Evolutionary conservation across 805 yeast genomes (phyloP), one percentile per base, ranked within the genome.

Genomic region (Debaryomyces castellii): DNA sequence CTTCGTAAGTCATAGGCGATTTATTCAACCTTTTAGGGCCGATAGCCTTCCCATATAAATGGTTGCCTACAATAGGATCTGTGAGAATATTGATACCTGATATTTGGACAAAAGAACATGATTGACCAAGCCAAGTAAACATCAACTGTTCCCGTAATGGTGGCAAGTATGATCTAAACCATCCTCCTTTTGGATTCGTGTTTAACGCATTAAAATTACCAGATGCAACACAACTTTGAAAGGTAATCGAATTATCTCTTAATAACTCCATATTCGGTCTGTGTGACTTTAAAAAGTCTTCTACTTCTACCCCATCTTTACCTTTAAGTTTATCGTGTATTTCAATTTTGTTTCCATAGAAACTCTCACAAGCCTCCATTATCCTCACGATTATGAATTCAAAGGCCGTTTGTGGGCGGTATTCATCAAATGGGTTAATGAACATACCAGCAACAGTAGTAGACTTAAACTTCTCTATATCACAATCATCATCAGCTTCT

Each of bases 41-140:
- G 16, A 88, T 49, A 34, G 80, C 73, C n/a, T n/a, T n/a, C 46
- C 76, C 74, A 27, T 92, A 76, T 27, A 92, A 69, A 52, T 78
- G 82, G 49, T 85, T 78, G 41, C 76, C 69, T 55, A 92, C 85
- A 25, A 90, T 67, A 0, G 98, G 98, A 62, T 92, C 98, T 2
- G 97, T 87, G 32, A 92, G 63, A 47, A 92, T 74, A 48, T 83
- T 86, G n/a, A 88, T 65, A 1, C 85, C 84, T 4, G 85, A 76
- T 2, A 89, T 63, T 56, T 87, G 89, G 3, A 90, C 70, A 43
- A 80, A 76, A 2, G 91, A 78, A 63, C 97, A 90, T 46, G 94
- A 85, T 62, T 92, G 98, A 3, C 98, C 98, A 35, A 92, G 64
- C 98, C 98, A 92, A 0, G 97, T 89, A 57, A 85, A 78, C 1